Conservation (phyloP, 352 stramenopile species). For the Pythium insidiosum region DNA sequence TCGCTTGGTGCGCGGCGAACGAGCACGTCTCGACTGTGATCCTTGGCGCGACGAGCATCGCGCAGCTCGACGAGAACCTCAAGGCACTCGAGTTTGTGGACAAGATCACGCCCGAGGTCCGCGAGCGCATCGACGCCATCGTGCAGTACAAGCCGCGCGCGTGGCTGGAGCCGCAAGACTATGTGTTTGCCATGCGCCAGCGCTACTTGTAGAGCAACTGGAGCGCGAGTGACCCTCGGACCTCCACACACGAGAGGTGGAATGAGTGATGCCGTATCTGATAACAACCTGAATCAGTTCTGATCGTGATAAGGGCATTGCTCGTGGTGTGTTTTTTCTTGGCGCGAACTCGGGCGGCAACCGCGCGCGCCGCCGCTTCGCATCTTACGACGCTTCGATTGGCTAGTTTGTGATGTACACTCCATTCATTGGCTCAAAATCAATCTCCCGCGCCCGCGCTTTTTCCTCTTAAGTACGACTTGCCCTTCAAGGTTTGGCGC, state of each 20-base stretch:
- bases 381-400: too few relatives aligned
- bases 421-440: constrained; percentile 2
- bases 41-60: constrained; percentile 38
- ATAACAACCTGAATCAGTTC: too few relatives aligned
- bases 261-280: too few relatives aligned
- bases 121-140: constrained; percentile 35
- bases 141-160: constrained; percentile 23
- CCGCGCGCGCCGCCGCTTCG: too few relatives aligned
- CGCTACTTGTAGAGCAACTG: constrained; percentile 12
- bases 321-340: too few relatives aligned
- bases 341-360: too few relatives aligned
- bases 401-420: background rate
- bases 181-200: constrained; percentile 14
- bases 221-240: too few relatives aligned
- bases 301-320: too few relatives aligned
- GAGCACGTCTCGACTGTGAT: constrained; percentile 46
- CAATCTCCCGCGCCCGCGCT: too few relatives aligned
- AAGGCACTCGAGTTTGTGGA: constrained; percentile 25
- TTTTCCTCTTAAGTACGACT: constrained; percentile 10
- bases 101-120: constrained; percentile 42
- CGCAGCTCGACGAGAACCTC: constrained; percentile 47
- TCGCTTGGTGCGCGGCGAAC: constrained; percentile 49
- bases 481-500: constrained; percentile 11
- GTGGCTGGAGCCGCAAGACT: constrained; percentile 16
- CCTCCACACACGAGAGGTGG: too few relatives aligned